These are phyloP conservation scores for Dendrobium huoshanense DNA, from an alignment of 106 monocot species.

Conservation along the genomic window DNA sequence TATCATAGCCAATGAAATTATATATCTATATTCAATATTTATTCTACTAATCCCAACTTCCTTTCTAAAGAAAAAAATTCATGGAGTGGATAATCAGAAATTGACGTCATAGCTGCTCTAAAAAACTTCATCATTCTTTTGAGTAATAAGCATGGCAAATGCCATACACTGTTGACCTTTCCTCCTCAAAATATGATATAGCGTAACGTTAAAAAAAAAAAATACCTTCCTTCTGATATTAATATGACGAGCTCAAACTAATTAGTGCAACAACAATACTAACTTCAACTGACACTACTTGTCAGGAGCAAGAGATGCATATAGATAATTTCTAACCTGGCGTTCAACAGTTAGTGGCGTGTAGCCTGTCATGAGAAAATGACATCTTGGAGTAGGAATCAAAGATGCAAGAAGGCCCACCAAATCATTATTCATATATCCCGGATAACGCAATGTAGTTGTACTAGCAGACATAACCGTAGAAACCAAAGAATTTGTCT, in stretches of 20 bases:
- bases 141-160: not conserved
- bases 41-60: not conserved
- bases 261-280: not conserved
- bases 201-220: not conserved
- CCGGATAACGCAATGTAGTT: conserved; percentile 92
- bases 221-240: not conserved
- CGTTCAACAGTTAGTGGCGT: conserved; percentile 98
- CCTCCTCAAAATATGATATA: not conserved
- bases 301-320: conserved; percentile 8
- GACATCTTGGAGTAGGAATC: conserved; percentile 95
- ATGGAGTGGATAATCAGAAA: not conserved
- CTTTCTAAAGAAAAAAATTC: not conserved
- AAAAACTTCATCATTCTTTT: no score
- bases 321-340: conserved; percentile 46
- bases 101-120: no score
- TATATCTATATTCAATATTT: not conserved
- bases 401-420: conserved; percentile 96
- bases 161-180: not conserved
- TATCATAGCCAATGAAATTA: not conserved
- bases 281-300: not conserved
- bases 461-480: conserved; percentile 99
- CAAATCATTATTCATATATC: conserved; percentile 99
- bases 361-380: conserved; percentile 99
- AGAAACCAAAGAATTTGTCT: conserved; percentile 97
- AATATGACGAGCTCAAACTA: not conserved